phyloP scores from a whole-genome alignment of 805 yeast species.

The Sugiyamaella marilandica region DNA sequence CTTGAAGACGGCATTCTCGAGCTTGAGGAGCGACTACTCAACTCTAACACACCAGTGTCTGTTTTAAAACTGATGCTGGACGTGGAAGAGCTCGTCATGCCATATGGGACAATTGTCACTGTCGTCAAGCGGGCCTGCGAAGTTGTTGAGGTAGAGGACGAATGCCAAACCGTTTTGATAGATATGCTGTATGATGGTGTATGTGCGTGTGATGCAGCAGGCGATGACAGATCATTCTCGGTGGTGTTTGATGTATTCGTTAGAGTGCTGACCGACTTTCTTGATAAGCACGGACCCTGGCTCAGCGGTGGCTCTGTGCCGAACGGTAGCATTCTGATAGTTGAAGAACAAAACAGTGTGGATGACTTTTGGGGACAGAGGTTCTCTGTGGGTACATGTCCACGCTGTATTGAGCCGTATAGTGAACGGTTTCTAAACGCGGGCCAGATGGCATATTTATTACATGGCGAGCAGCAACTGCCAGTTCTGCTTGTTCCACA shows the following conservation, averaged over 20 bases:
- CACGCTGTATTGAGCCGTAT: background rate
- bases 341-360: background rate
- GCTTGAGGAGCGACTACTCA: conserved; percentile 10
- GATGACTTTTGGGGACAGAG: background rate
- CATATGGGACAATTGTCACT: conserved; percentile 7
- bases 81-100: background rate
- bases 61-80: conserved; percentile 1
- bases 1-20: conserved; percentile 8
- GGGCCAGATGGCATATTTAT: background rate
- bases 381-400: conserved; percentile 4
- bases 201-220: background rate
- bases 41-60: background rate
- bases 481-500: too few relatives aligned
- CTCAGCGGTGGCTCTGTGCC: background rate
- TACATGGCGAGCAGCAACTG: background rate
- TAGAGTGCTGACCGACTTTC: conserved; percentile 6
- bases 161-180: conserved; percentile 6
- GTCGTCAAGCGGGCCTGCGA: conserved; percentile 5
- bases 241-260: background rate
- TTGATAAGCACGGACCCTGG: conserved; percentile 2
- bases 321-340: background rate
- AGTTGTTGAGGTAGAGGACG: background rate
- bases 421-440: conserved; percentile 3
- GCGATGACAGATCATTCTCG: background rate
- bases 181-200: conserved; percentile 6